Base-by-base conservation (phyloP, 2,329 filamentous ascomycete genomes). In the Alternaria brassicae region DNA sequence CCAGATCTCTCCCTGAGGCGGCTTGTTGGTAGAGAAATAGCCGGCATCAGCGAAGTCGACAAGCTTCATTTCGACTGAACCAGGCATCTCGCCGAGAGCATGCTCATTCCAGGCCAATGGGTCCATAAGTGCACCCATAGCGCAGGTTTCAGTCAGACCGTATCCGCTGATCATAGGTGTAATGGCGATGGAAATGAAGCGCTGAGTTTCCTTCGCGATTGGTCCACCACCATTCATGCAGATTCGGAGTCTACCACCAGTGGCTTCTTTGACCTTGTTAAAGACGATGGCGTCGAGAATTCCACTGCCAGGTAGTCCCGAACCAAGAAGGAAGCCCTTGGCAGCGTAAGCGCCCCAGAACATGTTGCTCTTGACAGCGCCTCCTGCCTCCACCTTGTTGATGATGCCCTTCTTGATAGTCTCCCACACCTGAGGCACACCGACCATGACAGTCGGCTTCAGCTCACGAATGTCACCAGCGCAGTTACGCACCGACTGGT, bases 401-500 rank as follows among this genome's bases (percentile, higher is more conserved):
- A 94, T 83, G 71, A 99, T 91, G 54, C 95, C 95, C 84, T 99
- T 99, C 83, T 93, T 94, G 72, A 99, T 90, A 1, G 92, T 93
- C 81, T 99, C 95, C 93, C 94, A 99, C 30, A 99, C 90, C 58
- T 96, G 93, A 2, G 95, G 95, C 3, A 99, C 95, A 77, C 95
- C 95, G 37, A 97, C 91, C 76, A 99, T 86, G 74, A 97, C 86
- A 2, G 93, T 96, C 1, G 95, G 95, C 69, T 86, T 86, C 76
- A 98, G 90, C 74, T 97, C 93, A 61, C 91, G 90, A 80, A 99
- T 97, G 71, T 99, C 95, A 69, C 95, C 94, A 68, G 89, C 88
- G 82, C 91, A 97, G 79, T 98, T 95, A 67, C 89, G 89, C 79
- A 96, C 90, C 19, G 91, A 96, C 3, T 83, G 80, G 75, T 98